phyloP scores from a whole-genome alignment of 2,329 filamentous ascomycete genomes.

The Xylariaceae sp. region DNA sequence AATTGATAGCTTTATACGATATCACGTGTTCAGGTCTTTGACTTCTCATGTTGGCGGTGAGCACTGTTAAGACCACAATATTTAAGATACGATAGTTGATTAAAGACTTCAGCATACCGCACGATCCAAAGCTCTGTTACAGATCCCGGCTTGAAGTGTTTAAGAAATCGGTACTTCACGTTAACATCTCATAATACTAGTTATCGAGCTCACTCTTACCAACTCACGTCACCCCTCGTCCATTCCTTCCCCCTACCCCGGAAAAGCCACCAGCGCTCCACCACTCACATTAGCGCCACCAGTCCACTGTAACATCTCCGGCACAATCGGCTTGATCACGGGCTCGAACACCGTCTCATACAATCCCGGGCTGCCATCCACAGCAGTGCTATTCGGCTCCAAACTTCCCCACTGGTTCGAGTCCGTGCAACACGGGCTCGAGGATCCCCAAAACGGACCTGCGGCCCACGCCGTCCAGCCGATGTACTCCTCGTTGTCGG shows the following conservation, averaged over 20 bases:
- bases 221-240: too few species aligned
- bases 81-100: too few species aligned
- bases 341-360: conserved; percentile 45
- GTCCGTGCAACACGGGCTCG: conserved; percentile 42
- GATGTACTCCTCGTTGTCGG: conserved; percentile 43
- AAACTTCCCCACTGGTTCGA: conserved; percentile 39
- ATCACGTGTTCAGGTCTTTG: too few species aligned
- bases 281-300: conserved; percentile 30
- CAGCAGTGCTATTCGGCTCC: conserved; percentile 43
- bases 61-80: too few species aligned
- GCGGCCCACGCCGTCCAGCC: conserved; percentile 51
- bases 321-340: conserved; percentile 42
- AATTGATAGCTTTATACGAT: too few species aligned
- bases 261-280: conserved; percentile 18
- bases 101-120: too few species aligned
- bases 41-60: too few species aligned
- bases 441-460: conserved; percentile 45
- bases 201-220: too few species aligned
- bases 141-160: too few species aligned
- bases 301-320: conserved; percentile 37
- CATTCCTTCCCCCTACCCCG: conserved; percentile 6
- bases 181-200: too few species aligned
- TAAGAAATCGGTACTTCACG: too few species aligned
- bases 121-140: too few species aligned
- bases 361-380: conserved; percentile 39